Conservation (phyloP, 2,329 filamentous ascomycete species). For the Colletotrichum sidae region DNA sequence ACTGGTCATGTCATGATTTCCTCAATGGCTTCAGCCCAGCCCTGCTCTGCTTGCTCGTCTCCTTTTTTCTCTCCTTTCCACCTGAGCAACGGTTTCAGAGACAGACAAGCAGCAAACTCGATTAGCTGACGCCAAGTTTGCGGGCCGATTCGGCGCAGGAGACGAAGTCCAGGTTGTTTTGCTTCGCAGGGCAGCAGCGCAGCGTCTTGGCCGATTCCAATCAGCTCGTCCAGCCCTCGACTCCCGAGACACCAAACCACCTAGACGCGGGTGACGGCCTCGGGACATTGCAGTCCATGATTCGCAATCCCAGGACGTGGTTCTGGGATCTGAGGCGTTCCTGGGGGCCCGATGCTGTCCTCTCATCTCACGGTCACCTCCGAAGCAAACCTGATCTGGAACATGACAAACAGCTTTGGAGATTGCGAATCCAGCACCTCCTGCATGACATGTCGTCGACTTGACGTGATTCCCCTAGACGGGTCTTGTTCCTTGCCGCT, state of each 20-base stretch:
- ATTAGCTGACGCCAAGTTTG: background rate
- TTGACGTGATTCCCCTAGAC: too few species aligned
- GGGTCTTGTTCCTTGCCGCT: background rate
- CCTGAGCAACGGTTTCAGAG: background rate
- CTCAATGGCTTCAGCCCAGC: too few species aligned
- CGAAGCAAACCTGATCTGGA: background rate
- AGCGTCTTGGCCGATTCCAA: background rate
- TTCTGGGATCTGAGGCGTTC: conserved; percentile 12
- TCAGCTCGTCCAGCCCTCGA: conserved; percentile 21
- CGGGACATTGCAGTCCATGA: conserved; percentile 30
- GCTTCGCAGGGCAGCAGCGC: too few species aligned
- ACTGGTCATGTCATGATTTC: too few species aligned
- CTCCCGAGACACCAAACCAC: conserved; percentile 37
- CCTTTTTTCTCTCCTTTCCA: too few species aligned
- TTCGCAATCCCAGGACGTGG: conserved; percentile 33
- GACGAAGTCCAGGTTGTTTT: too few species aligned
- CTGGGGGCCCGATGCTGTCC: conserved; percentile 14
- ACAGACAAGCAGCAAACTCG: background rate
- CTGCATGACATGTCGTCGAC: too few species aligned
- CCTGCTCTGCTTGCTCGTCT: too few species aligned
- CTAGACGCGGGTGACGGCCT: conserved; percentile 20
- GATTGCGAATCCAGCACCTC: background rate
- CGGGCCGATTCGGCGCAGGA: conserved; percentile 23
- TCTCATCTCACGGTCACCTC: conserved; percentile 14
- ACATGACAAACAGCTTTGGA: background rate